Evolutionary conservation across 2,329 filamentous ascomycete species (phyloP).

Genomic region (Microthyrium microscopicum): DNA sequence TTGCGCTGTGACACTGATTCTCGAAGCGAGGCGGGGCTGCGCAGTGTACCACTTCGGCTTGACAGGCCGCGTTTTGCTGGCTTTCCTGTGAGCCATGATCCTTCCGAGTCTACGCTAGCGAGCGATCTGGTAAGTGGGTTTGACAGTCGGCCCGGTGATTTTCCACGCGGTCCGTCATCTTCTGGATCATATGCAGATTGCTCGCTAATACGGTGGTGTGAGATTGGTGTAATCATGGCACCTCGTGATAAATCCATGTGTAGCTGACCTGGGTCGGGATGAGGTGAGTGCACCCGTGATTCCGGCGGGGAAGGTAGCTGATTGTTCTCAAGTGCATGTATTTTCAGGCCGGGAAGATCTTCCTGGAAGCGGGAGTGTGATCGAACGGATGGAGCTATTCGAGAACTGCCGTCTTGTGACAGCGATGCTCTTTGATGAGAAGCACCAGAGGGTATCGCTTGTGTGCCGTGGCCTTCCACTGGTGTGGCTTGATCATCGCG

Average conservation of each 20-base stretch:
- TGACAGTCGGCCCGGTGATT: constrained; percentile 10
- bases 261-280: no score
- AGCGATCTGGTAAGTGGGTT: constrained; percentile 58
- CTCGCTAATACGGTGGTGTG: constrained; percentile 1
- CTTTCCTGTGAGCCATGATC: constrained; percentile 81
- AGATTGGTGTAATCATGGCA: constrained; percentile 12
- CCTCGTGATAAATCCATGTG: constrained; percentile 38
- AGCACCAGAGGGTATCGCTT: no score
- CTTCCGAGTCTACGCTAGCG: constrained; percentile 89
- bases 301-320: constrained; percentile 86
- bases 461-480: no score
- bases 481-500: no score
- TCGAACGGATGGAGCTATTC: constrained; percentile 49
- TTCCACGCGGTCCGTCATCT: constrained; percentile 11
- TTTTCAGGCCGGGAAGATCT: constrained; percentile 70
- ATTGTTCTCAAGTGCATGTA: no score
- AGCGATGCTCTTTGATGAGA: constrained; percentile 14
- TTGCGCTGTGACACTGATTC: constrained; percentile 31
- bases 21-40: constrained; percentile 11
- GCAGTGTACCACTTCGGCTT: constrained; percentile 29
- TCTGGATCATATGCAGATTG: no score
- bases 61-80: constrained; percentile 33
- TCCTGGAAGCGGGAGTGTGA: constrained; percentile 86
- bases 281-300: constrained; percentile 63
- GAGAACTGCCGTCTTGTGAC: constrained; percentile 25